These are phyloP conservation scores for Phytophthora meadii DNA, from an alignment of 352 stramenopile genomes.

Conservation along the genomic window DNA sequence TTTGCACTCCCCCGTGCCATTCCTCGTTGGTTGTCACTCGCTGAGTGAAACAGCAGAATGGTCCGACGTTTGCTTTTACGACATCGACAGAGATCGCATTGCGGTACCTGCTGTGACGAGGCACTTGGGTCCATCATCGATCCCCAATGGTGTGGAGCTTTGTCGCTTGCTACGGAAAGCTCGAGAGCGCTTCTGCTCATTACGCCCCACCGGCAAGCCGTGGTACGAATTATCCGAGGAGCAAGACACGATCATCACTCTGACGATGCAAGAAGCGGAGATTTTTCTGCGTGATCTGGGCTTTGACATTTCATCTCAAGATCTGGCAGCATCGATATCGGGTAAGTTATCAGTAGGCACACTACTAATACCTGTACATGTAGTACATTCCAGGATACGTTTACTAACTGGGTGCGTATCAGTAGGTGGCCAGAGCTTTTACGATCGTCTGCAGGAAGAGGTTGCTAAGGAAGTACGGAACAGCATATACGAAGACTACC, in stretches of 20 bases:
- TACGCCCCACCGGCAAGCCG: constrained; percentile 57
- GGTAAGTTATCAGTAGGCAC: constrained; percentile 21
- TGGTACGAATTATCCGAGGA: constrained; percentile 85
- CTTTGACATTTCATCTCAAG: constrained; percentile 70
- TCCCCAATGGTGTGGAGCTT: constrained; percentile 71
- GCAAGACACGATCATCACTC: constrained; percentile 78
- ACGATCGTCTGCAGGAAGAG: constrained; percentile 81
- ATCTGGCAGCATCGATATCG: constrained; percentile 52
- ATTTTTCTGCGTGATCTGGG: constrained; percentile 77
- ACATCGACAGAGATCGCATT: constrained; percentile 74
- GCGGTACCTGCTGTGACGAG: constrained; percentile 47
- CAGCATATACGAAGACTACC: constrained; percentile 73
- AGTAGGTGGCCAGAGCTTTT: constrained; percentile 58
- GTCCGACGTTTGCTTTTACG: constrained; percentile 85
- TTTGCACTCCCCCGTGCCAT: constrained; percentile 85
- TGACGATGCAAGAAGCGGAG: constrained; percentile 74
- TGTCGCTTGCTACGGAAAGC: constrained; percentile 64
- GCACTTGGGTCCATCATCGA: constrained; percentile 53
- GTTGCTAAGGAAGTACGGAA: constrained; percentile 72
- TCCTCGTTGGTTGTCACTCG: constrained; percentile 73
- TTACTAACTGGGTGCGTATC: neutral
- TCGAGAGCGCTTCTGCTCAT: constrained; percentile 48
- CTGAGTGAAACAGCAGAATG: constrained; percentile 75
- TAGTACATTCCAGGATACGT: too few species aligned
- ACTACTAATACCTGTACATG: neutral